phyloP scores from a whole-genome alignment of 345 rosid genomes.

The Brassica carinata region DNA sequence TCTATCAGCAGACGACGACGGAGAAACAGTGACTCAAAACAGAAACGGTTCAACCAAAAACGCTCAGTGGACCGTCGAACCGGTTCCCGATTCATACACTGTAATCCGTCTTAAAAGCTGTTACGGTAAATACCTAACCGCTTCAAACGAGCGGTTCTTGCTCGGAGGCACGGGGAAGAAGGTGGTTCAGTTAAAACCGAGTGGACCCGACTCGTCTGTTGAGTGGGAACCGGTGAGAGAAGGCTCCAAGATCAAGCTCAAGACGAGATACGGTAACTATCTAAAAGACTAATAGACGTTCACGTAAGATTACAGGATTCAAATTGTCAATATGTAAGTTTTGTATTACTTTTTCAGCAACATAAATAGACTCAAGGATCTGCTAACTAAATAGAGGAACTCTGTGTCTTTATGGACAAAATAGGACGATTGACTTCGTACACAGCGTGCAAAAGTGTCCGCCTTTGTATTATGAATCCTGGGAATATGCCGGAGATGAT shows the following conservation, averaged over 20 bases:
- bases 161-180: conserved; percentile 80
- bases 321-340: no score
- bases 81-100: conserved; percentile 48
- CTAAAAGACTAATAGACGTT: conserved; percentile 44
- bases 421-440: no score
- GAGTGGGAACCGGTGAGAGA: conserved; percentile 82
- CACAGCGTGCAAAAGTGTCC: no score
- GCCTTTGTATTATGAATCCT: no score
- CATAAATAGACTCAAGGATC: no score
- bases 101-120: conserved; percentile 70
- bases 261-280: conserved; percentile 59
- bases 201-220: conserved; percentile 53
- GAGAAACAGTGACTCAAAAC: conserved; percentile 64
- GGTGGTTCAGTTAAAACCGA: conserved; percentile 57
- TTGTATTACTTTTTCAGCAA: no score
- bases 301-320: no score
- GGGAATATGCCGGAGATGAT: no score
- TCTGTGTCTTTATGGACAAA: no score
- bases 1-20: conserved; percentile 67
- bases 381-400: no score
- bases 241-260: conserved; percentile 55
- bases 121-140: conserved; percentile 78
- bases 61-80: conserved; percentile 74
- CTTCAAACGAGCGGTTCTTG: conserved; percentile 75
- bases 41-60: conserved; percentile 61